Percentiles rank a stretch among this genome's conserved stretches.
phyloP scores from a whole-genome alignment of 345 rosid species.

The Corymbia maculata region DNA sequence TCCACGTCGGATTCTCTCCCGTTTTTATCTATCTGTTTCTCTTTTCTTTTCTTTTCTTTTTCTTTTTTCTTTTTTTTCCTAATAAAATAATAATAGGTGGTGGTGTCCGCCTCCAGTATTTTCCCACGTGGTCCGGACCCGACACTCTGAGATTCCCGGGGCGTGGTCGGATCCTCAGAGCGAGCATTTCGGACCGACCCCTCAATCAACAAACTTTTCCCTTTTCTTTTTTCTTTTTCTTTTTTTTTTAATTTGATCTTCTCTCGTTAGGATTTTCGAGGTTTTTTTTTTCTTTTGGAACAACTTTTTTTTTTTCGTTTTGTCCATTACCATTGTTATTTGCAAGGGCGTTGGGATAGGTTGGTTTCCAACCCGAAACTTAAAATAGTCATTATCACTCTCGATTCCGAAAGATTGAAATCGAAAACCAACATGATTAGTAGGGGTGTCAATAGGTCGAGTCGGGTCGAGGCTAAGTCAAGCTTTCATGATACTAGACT shows the following conservation, averaged over 20 bases:
- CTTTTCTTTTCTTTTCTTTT: fast-evolving
- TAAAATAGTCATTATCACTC: fast-evolving
- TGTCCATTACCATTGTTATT: background rate
- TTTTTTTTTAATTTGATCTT: background rate
- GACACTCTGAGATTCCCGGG: background rate
- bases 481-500: too few species aligned
- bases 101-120: background rate
- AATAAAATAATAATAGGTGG: too few species aligned
- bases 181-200: background rate
- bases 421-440: too few species aligned
- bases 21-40: fast-evolving
- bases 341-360: background rate
- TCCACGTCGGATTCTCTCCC: background rate
- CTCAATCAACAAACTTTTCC: background rate
- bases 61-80: too few species aligned
- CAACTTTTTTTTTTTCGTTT: too few species aligned
- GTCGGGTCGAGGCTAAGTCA: too few species aligned
- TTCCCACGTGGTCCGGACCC: background rate
- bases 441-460: too few species aligned
- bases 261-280: too few species aligned
- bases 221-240: too few species aligned
- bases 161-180: background rate
- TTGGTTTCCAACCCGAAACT: background rate
- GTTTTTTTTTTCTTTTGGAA: background rate
- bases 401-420: fast-evolving